Base-by-base conservation (phyloP, 805 yeast species). In the Suhomyces sp. region DNA sequence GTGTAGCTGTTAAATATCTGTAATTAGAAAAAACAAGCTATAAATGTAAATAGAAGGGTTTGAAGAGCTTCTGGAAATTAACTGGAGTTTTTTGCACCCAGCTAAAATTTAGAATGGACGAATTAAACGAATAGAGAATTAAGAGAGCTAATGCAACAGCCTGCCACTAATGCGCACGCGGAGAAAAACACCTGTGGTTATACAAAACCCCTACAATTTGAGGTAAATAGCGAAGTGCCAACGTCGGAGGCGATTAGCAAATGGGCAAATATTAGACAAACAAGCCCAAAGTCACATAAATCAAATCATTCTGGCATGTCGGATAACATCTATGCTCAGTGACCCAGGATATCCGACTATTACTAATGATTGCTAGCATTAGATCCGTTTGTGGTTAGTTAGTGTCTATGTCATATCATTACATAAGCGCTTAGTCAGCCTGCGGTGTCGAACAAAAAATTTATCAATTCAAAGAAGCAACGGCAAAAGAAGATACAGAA, bases 1-100 rank as follows among this genome's bases (percentile, higher is more conserved):
- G 19, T 74, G 77, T 51, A 57, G 58, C 4, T 73, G 78, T 51
- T 75, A 55, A n/a, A n/a, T n/a, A 56, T 13, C 2, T 13, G 39
- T 35, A 35, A 15, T 4, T 35, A 35, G 40, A 35, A 15, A 27
- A 31, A 4, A n/a, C n/a, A n/a, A n/a, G n/a, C n/a, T n/a, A 15
- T 17, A 8, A 19, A 15, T 33, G 39, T 40, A 27, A 25, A 37
- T 37, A 37, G 41, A 17, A 3, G 20, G 20, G 13, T 37, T 1
- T 9, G 22, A 15, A 15, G 39, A 33, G 21, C 12, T 37, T 17
- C 15, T 4, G n/a, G n/a, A n/a, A 31, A 31, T 4, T 9, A 37
- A 17, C 6, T 17, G 41, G 15, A 17, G 35, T n/a, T n/a, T 37
- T 37, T 37, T 37, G 41, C 41, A 37, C 22, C 41, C 41, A 19